Conservation (phyloP, 2,329 filamentous ascomycete genomes). For the Colletotrichum scovillei region DNA sequence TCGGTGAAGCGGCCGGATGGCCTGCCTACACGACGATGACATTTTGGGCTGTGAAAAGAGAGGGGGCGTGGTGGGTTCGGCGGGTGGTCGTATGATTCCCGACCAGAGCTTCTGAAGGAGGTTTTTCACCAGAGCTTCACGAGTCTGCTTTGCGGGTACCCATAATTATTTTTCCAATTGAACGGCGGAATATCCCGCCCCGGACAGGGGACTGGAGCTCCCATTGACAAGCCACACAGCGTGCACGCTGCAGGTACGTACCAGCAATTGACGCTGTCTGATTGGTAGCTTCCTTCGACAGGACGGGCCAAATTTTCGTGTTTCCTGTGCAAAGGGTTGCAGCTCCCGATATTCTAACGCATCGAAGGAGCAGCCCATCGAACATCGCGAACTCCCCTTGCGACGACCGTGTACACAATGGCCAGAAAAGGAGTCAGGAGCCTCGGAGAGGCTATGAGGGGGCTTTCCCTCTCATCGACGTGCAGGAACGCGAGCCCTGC, state of each 20-base stretch:
- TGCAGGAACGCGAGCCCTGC: conserved; percentile 49
- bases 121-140: conserved; percentile 28
- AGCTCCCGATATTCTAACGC: not conserved
- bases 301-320: conserved; percentile 36
- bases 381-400: conserved; percentile 19
- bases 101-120: conserved; percentile 13
- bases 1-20: conserved; percentile 66
- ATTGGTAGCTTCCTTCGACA: conserved; percentile 22
- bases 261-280: conserved; percentile 9
- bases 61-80: conserved; percentile 15
- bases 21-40: conserved; percentile 68
- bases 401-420: conserved; percentile 45
- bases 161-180: conserved; percentile 36
- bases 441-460: conserved; percentile 64
- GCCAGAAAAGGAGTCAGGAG: conserved; percentile 60
- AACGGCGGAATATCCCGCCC: conserved; percentile 34
- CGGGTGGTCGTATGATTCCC: not conserved
- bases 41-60: conserved; percentile 48
- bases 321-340: conserved; percentile 21
- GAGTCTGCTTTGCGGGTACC: conserved; percentile 27
- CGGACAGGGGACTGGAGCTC: conserved; percentile 24
- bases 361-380: conserved; percentile 13
- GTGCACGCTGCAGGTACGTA: conserved; percentile 17
- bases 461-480: conserved; percentile 58
- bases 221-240: not conserved